Evolutionary conservation across 306 rosid genomes (phyloP).

Genomic region (Crotalaria pallida): DNA sequence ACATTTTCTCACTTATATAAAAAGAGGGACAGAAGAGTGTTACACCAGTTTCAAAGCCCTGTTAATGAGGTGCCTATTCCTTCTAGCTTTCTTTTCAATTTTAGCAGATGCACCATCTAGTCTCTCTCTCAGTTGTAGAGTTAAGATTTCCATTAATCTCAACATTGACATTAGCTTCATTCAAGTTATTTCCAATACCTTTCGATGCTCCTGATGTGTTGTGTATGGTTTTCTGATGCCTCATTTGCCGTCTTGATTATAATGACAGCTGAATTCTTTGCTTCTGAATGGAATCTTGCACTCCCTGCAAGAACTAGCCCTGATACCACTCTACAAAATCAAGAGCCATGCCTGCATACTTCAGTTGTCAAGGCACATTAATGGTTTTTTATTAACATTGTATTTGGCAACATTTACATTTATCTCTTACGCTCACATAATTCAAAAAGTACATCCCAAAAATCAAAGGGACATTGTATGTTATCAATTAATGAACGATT

Average conservation of each 20-base stretch:
- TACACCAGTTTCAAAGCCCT: constrained; percentile 61
- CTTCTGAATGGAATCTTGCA: constrained; percentile 59
- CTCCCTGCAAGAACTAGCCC: constrained; percentile 69
- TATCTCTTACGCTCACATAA: too few species aligned
- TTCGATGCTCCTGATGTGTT: constrained; percentile 64
- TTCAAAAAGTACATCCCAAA: too few species aligned
- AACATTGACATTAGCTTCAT: constrained; percentile 23
- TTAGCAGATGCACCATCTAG: constrained; percentile 57
- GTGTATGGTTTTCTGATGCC: constrained; percentile 64
- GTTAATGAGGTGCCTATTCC: constrained; percentile 50
- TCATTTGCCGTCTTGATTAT: constrained; percentile 65
- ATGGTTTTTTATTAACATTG: too few species aligned
- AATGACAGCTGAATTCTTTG: constrained; percentile 48
- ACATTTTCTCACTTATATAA: background rate
- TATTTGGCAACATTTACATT: too few species aligned
- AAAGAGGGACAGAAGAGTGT: background rate
- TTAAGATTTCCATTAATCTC: constrained; percentile 32
- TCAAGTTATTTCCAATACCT: constrained; percentile 37
- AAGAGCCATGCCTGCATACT: background rate
- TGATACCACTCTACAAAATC: constrained; percentile 46
- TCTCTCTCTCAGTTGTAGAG: constrained; percentile 40
- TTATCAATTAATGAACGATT: too few species aligned
- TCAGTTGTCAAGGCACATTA: background rate
- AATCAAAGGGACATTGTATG: too few species aligned
- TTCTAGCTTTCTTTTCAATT: constrained; percentile 48